These are phyloP conservation scores for Coemansia sp. DNA, from an alignment of 192 early-diverging fungal species.

Conservation along the genomic window DNA sequence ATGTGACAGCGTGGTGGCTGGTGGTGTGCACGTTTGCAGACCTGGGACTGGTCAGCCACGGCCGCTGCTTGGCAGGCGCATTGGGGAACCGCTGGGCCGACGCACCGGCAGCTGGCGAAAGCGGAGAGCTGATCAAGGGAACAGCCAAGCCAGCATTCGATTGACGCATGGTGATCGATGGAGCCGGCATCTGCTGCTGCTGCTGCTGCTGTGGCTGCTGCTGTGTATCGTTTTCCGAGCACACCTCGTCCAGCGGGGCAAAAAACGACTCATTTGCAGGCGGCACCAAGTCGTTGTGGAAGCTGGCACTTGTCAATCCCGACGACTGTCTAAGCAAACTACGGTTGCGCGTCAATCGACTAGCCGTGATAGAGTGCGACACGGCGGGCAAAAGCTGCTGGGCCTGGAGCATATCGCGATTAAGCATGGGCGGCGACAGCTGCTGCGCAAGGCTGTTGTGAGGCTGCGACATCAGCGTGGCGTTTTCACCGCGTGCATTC, in stretches of 20 bases:
- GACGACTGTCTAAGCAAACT: slow-evolving; percentile 43
- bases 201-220: slow-evolving; percentile 8
- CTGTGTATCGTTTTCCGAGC: slow-evolving; percentile 28
- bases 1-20: background rate
- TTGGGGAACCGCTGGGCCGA: slow-evolving; percentile 1
- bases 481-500: slow-evolving; percentile 31
- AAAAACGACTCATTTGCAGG: slow-evolving; percentile 52
- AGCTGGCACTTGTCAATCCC: slow-evolving; percentile 38
- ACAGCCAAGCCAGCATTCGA: background rate
- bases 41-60: slow-evolving; percentile 4
- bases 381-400: slow-evolving; percentile 9
- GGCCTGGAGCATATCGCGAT: slow-evolving; percentile 8
- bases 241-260: slow-evolving; percentile 52
- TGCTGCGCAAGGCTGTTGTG: slow-evolving; percentile 49
- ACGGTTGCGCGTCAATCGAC: slow-evolving; percentile 40
- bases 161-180: background rate
- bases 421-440: slow-evolving; percentile 37
- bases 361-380: slow-evolving; percentile 11
- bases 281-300: slow-evolving; percentile 50
- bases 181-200: background rate
- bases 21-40: background rate
- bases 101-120: slow-evolving; percentile 27
- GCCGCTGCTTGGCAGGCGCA: background rate
- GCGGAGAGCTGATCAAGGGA: slow-evolving; percentile 30
- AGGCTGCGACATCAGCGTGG: slow-evolving; percentile 54